A percentile compares a stretch with the other conserved stretches of the same genome.
These are phyloP conservation scores for Groenewaldozyma auringiensis DNA, from an alignment of 1,139 yeast genomes.

Conservation along the genomic window DNA sequence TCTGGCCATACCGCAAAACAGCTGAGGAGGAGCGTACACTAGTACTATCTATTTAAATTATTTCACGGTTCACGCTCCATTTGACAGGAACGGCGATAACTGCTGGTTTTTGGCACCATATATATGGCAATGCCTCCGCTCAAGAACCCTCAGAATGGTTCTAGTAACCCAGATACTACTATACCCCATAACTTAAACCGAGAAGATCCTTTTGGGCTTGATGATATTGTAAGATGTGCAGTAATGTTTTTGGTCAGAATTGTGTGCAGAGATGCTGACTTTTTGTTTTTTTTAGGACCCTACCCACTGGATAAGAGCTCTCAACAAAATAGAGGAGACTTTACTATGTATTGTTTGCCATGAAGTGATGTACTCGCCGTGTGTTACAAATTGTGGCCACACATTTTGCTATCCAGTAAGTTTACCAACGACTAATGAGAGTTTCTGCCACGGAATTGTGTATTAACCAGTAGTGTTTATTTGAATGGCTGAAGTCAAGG, in stretches of 20 bases:
- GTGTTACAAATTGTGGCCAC: slow-evolving; percentile 31
- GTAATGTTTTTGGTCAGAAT: background rate
- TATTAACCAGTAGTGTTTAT: slow-evolving; percentile 19
- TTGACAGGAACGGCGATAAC: too few species aligned
- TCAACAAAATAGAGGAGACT: slow-evolving; percentile 18
- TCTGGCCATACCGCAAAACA: too few species aligned
- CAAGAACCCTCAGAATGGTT: too few species aligned
- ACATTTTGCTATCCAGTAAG: slow-evolving; percentile 28
- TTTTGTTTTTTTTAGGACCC: background rate
- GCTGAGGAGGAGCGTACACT: too few species aligned
- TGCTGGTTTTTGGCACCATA: too few species aligned
- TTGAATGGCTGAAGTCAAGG: slow-evolving; percentile 22
- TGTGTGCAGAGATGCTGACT: background rate
- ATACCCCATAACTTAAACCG: too few species aligned
- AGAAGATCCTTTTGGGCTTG: background rate
- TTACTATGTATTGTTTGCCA: slow-evolving; percentile 31
- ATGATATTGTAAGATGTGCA: background rate
- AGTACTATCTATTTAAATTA: too few species aligned
- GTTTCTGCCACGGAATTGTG: background rate
- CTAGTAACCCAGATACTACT: too few species aligned
- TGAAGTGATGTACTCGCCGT: slow-evolving; percentile 29
- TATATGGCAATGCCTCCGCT: too few species aligned
- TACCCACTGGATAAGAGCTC: slow-evolving; percentile 10
- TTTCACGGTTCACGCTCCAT: too few species aligned
- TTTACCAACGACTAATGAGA: too few species aligned